A percentile compares a stretch with the other conserved stretches of the same genome.
Evolutionary conservation across 176 grass and related monocot genomes (phyloP).

Genomic region (Oryza punctata): DNA sequence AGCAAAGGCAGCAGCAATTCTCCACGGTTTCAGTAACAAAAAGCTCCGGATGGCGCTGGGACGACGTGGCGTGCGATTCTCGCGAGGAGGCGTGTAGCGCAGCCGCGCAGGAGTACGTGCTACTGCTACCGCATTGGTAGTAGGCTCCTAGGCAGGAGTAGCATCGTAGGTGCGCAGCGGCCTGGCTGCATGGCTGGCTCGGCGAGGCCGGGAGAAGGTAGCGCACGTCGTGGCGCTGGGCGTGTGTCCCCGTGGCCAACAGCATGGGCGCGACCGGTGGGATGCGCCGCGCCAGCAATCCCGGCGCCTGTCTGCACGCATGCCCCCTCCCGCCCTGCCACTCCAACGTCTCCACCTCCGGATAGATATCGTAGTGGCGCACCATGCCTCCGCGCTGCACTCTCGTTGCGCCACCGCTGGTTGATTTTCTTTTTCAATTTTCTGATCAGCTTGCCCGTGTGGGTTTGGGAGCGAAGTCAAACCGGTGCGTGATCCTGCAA

Average conservation of each 20-base stretch:
- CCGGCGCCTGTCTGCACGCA: neutral
- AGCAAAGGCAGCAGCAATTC: neutral
- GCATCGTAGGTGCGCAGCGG: too few species aligned
- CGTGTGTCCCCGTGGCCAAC: slow-evolving; percentile 9
- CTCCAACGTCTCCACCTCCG: neutral
- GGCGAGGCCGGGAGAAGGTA: neutral
- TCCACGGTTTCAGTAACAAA: neutral
- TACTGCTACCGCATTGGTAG: neutral
- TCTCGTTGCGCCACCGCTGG: neutral
- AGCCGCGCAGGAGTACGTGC: neutral
- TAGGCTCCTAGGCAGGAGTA: neutral
- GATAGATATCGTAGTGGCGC: neutral
- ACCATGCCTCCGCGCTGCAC: neutral
- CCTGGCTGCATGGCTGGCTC: neutral
- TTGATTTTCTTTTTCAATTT: neutral
- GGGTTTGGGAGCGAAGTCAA: neutral
- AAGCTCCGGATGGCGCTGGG: neutral
- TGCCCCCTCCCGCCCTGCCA: slow-evolving; percentile 3
- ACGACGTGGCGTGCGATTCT: neutral
- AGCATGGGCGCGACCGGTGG: slow-evolving; percentile 29
- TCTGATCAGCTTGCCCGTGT: neutral
- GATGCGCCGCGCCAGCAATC: slow-evolving; percentile 39
- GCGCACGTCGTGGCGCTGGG: neutral
- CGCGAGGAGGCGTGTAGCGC: neutral
- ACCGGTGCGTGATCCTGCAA: neutral